Evolutionary conservation across 1,284 basidiomycete genomes (phyloP).

Genomic region (Rhodotorula sp.): DNA sequence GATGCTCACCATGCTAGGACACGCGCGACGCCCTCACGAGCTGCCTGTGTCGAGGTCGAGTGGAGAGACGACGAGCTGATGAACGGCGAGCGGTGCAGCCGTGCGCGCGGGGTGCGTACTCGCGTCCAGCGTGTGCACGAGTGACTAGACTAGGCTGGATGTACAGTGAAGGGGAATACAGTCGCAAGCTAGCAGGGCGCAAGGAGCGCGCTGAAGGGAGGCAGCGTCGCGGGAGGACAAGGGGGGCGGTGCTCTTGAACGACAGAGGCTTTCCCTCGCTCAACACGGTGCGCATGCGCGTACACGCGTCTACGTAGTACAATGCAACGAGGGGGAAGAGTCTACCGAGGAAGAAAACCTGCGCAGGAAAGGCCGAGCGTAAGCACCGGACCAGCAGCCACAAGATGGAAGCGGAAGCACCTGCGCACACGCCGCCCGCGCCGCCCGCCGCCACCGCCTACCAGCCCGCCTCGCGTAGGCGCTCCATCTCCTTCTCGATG

Average conservation of each 20-base stretch:
- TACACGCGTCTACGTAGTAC: no score
- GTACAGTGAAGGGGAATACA: no score
- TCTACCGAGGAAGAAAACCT: no score
- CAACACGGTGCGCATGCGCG: no score
- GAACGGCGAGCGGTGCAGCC: no score
- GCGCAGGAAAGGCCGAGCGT: no score
- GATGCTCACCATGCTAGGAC: no score
- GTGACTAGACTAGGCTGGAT: no score
- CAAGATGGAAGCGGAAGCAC: not conserved
- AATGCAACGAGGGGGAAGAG: no score
- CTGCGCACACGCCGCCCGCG: not conserved
- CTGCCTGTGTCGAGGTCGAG: not conserved
- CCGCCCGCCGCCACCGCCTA: not conserved
- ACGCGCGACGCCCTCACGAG: no score
- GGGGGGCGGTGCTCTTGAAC: not conserved
- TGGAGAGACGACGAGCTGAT: not conserved
- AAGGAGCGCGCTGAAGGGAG: not conserved
- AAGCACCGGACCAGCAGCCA: not conserved
- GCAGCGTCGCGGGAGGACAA: not conserved
- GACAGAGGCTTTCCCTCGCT: not conserved
- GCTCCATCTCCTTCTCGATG: constrained; percentile 38
- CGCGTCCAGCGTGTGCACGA: not conserved
- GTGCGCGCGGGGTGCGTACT: no score
- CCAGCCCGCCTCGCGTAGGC: constrained; percentile 36
- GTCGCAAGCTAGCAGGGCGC: no score